Evolutionary conservation across 2,329 filamentous ascomycete species (phyloP), one percentile per base, ranked within the genome.

Genomic region (Ophiostoma angusticollis): DNA sequence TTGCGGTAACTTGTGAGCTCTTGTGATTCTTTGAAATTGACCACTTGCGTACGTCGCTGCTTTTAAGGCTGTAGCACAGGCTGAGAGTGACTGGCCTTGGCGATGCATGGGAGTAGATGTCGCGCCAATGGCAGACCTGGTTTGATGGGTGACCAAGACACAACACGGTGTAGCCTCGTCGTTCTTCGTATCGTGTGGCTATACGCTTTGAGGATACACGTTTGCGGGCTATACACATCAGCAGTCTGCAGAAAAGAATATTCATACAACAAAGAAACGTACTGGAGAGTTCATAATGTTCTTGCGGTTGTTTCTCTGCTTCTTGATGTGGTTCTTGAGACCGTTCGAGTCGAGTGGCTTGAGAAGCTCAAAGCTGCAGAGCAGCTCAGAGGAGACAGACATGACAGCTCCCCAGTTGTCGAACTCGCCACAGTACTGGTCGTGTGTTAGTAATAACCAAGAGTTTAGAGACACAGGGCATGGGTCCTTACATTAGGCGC

Each of bases 391-490:
- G 2, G 86, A 95, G 17, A 98, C 91, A 3, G 89, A 94, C 91
- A 98, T 98, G 49, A 96, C 87, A 12, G 91, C 91, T 16, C 91
- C 91, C 85, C 91, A 96, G 48, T 98, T 98, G 57, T 98, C 91
- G 50, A 98, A 98, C 59, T 98, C 91, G 49, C 91, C 91, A 53
- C 91, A 98, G 55, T 98, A 96, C 84, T 93, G 48, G 27, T 6
- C 11, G 3, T 5, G 32, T 9, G 32, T 41, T 35, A 42, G 42
- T 17, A 27, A 24, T 11, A 2, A 28, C n/a, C 2, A 24, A 22
- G 16, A 21, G n/a, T n/a, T n/a, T n/a, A n/a, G 13, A 29, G 5
- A 43, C n/a, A 2, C 6, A 16, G 22, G 23, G 4, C 12, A 33
- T 17, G 27, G 13, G 9, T n/a, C 72, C 84, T 72, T 67, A 93